Evolutionary conservation across 768 basidiomycete genomes (phyloP), one percentile per base, ranked within the genome.

Genomic region (Tremella fuciformis): DNA sequence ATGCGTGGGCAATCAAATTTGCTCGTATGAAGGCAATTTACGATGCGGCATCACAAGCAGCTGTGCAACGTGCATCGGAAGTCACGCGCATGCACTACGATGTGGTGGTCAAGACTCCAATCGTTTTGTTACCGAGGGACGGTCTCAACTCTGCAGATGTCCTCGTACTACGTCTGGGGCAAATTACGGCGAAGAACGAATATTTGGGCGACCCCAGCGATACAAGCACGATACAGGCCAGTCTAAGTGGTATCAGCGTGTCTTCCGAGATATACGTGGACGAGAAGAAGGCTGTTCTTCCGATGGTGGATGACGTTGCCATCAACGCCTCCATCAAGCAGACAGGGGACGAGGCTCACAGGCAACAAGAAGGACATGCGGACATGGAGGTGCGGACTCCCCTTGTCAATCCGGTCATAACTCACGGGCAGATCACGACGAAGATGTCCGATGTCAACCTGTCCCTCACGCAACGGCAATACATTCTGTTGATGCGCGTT

Each of bases 21-120:
- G 89, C 91, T 3, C 86, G 85, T 63, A 84, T 99, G 67, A 98
- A 98, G 79, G 88, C 88, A 1, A 75, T 98, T 11, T 98, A 98
- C 65, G 94, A 99, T 77, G 85, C 92, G 18, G 92, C 94, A 11
- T 88, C 90, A 1, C 86, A 89, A 72, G 94, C 85, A 19, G 96
- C 96, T 39, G 91, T 89, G 22, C 90, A 97, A 74, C 82, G 83
- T 49, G 96, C 92, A 3, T 85, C 90, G n/a, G 89, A 89, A 75
- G 78, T 77, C 18, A 77, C 75, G 1, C 84, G 86, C 52, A 92
- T 98, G 88, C 85, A 89, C 75, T 97, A 92, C 78, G 84, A 91
- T 58, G 75, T 98, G n/a, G 85, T 86, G 22, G 81, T 98, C 70
- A 90, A 91, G 78, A 87, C 92, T 0, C 96, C 96, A 0, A 97